Base-by-base conservation (phyloP, 2,329 filamentous ascomycete species). In the Aspergillus melleus region DNA sequence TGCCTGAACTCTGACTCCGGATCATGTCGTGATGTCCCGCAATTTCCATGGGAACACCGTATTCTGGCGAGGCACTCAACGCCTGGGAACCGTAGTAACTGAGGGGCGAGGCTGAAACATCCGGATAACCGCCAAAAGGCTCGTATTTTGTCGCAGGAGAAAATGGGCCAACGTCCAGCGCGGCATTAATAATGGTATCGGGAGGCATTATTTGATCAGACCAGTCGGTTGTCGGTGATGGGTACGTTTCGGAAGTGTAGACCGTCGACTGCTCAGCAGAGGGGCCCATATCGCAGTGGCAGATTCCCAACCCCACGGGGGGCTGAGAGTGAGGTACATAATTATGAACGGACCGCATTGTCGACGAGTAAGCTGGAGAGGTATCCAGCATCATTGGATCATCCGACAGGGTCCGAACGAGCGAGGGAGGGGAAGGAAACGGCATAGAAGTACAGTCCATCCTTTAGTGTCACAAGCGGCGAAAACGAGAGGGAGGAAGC, bases 221-320 rank as follows among this genome's bases (percentile, higher is more conserved):
- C 63, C 70, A 72, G 30, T 59, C 58, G 12, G 64, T 58, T 22
- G 68, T 46, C 4, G 68, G 54, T 22, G 66, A 55, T 12, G 69
- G 57, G 29, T 69, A 68, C 20, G 66, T 39, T 20, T 67, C 59
- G 24, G 66, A 55, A 14, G 66, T 42, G 42, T 62, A 70, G 12
- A 64, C 58, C 19, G 62, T 62, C 29, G 68, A 32, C n/a, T 69
- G 67, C n/a, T 63, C 58, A 24, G 64, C 63, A 2, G 61, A 46
- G 26, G 65, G 52, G n/a, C 69, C 69, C n/a, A 68, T 61, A 8
- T 63, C 66, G 55, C 68, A 68, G 49, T 67, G 60, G 11, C 70
- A 67, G 24, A 77, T 74, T 2, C 74, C 76, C 26, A 77, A 58
- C 10, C 74, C 73, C 29, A 66, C 52, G 3, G 61, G 22, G 29